Percentiles rank a stretch among this genome's conserved stretches.
Conservation (phyloP, 805 yeast species). For the Wickerhamomyces chaumierensis region DNA sequence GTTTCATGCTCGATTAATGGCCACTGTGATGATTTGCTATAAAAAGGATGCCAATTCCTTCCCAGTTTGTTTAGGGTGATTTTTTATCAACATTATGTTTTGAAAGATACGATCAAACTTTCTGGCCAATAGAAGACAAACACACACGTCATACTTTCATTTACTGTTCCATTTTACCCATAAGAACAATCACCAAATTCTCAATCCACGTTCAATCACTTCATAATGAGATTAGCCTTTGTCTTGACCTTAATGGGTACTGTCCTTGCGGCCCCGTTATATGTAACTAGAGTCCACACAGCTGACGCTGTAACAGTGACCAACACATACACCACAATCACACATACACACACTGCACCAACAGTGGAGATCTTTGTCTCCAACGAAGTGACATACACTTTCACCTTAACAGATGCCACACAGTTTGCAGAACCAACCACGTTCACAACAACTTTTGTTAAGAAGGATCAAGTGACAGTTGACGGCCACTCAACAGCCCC, state of each 20-base stretch:
- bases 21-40: no score
- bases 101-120: no score
- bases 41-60: no score
- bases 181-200: no score
- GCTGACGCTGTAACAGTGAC: constrained; percentile 41
- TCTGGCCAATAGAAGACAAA: no score
- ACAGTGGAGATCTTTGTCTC: constrained; percentile 27
- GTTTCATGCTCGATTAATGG: no score
- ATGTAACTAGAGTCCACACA: constrained; percentile 44
- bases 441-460: constrained; percentile 19
- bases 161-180: no score
- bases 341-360: constrained; percentile 28
- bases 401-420: constrained; percentile 26
- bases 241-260: constrained; percentile 9
- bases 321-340: constrained; percentile 28
- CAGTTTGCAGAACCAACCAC: constrained; percentile 25
- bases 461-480: constrained; percentile 6
- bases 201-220: constrained; percentile 4
- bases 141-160: no score
- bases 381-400: constrained; percentile 26
- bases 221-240: constrained; percentile 1
- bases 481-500: constrained; percentile 11
- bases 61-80: no score
- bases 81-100: no score
- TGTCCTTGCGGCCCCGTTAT: constrained; percentile 24